Evolutionary conservation across 2,329 filamentous ascomycete species (phyloP), one percentile per base, ranked within the genome.

Genomic region (Hypoxylon sp.): DNA sequence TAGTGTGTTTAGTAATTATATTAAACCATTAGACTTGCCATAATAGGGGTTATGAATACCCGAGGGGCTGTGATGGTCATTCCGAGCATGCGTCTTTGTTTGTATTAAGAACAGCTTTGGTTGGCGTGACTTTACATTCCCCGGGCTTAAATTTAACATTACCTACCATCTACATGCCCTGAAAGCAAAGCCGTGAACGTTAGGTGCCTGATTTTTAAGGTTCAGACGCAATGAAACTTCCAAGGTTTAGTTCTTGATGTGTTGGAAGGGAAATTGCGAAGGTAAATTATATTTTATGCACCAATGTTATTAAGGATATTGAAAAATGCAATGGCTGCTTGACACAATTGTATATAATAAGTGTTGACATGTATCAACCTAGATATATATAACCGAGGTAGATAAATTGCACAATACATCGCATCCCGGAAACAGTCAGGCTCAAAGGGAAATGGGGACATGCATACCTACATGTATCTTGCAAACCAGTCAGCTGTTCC

Each of bases 361-460:
- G 11, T 54, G 35, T 51, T 46, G 58, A 33, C 58, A 24, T 60
- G 33, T 52, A 31, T 24, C 6, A 8, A 33, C 44, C 14, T 22
- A 59, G 10, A 57, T 13, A 33, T 19, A 59, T 48, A 50, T 46
- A 35, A 39, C 31, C 29, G 47, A 57, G 39, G 54, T 35, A 57
- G 9, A 24, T 26, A 29, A 37, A 55, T 14, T 51, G 35, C 26
- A 47, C 14, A 51, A 60, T 53, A 35, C 60, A 59, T 14, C 33
- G 5, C 33, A 31, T 62, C 60, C 63, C 10, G 59, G 52, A 70
- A 70, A 59, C 48, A 64, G 48, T 24, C 42, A 11, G 53, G 46
- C 44, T 69, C 31, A 60, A 69, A 69, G 29, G 19, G 52, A 57
- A 2, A 39, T 24, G 52, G 51, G 31, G 33, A 51, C 14, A 35